Evolutionary conservation across 2,329 filamentous ascomycete genomes (phyloP).

Genomic region (Nemania diffusa): DNA sequence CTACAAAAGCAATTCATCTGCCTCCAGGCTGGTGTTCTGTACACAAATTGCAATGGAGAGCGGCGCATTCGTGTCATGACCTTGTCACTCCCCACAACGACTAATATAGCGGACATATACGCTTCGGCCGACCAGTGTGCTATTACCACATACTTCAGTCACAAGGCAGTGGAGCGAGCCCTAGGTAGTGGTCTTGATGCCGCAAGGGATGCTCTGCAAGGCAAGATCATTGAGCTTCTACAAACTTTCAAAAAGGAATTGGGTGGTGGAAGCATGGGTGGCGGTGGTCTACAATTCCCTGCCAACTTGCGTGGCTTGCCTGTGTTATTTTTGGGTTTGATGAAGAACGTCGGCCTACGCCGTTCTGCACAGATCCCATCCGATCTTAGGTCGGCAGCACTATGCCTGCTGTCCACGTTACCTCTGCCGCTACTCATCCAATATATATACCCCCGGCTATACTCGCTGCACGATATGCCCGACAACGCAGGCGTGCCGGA

Average conservation of each 20-base stretch:
- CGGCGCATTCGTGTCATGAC: conserved; percentile 95
- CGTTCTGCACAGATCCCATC: conserved; percentile 94
- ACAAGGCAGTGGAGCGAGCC: conserved; percentile 94
- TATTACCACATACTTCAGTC: conserved; percentile 92
- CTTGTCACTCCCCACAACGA: conserved; percentile 89
- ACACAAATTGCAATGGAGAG: conserved; percentile 98
- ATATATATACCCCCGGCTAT: conserved; percentile 88
- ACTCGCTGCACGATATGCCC: conserved; percentile 95
- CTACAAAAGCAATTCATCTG: conserved; percentile 92
- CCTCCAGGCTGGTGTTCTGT: conserved; percentile 91
- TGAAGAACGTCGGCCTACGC: conserved; percentile 94
- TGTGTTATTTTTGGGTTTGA: conserved; percentile 89
- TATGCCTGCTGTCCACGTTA: conserved; percentile 93
- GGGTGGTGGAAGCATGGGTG: conserved; percentile 93
- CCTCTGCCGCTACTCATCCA: conserved; percentile 90
- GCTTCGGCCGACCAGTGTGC: conserved; percentile 94
- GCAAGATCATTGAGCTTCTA: conserved; percentile 90
- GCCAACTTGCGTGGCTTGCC: conserved; percentile 90
- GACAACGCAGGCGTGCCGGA: conserved; percentile 90
- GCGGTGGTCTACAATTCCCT: conserved; percentile 88
- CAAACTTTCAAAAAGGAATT: conserved; percentile 98
- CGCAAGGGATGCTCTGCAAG: conserved; percentile 88
- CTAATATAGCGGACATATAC: conserved; percentile 89
- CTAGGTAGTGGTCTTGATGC: conserved; percentile 88
- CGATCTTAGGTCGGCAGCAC: conserved; percentile 90